Conservation (phyloP, 805 yeast species). For the Wickerhamiella spandovensis region DNA sequence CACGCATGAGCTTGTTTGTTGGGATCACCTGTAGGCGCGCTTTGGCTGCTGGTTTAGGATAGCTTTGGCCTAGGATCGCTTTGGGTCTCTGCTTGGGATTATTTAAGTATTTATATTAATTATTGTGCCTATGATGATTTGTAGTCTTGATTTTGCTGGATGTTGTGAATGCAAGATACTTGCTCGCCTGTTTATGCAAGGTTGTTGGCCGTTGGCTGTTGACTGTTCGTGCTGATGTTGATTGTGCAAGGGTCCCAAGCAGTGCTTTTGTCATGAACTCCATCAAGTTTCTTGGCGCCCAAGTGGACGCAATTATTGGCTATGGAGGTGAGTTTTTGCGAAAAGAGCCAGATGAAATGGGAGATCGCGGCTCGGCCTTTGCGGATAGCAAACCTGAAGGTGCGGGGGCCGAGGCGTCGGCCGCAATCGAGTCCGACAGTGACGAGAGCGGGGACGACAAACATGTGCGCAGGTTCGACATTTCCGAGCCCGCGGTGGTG, state of each 20-base stretch:
- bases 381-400: not conserved
- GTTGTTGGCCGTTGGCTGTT: no score
- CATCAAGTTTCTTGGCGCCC: constrained; percentile 7
- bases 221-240: no score
- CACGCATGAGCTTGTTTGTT: constrained; percentile 1
- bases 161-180: no score
- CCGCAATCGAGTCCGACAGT: not conserved
- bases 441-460: not conserved
- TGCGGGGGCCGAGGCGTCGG: not conserved
- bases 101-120: no score
- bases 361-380: not conserved
- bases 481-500: not conserved
- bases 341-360: not conserved
- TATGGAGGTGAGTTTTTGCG: not conserved
- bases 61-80: no score
- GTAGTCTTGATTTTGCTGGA: no score
- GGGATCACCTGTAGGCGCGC: not conserved
- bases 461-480: not conserved
- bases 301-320: constrained; percentile 6
- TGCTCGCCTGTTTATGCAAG: no score
- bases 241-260: no score
- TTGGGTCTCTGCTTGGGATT: no score
- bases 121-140: no score
- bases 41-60: no score
- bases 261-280: constrained; percentile 10